A percentile compares a stretch with the other conserved stretches of the same genome.
Conservation (phyloP, 2,329 filamentous ascomycete genomes). For the Atkinsonella texensis region DNA sequence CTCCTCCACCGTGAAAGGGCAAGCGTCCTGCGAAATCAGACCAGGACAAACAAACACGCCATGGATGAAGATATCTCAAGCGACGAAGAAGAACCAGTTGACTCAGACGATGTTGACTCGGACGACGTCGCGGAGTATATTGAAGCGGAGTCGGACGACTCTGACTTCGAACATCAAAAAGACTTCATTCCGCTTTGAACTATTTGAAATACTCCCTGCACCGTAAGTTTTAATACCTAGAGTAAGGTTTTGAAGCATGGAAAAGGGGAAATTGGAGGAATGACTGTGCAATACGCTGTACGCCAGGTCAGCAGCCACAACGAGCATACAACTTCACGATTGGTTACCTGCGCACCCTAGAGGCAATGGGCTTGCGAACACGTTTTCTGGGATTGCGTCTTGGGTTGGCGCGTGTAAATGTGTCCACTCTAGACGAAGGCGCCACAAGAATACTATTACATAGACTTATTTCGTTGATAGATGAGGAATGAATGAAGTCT, state of each 20-base stretch:
- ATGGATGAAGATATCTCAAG: constrained; percentile 59
- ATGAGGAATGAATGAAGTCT: background rate
- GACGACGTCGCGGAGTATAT: constrained; percentile 60
- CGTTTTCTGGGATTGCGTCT: background rate
- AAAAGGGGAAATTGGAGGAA: background rate
- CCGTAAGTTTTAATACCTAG: constrained; percentile 1
- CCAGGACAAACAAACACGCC: constrained; percentile 37
- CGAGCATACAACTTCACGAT: background rate
- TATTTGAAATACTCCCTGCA: background rate
- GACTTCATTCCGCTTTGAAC: constrained; percentile 41
- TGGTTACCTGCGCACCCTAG: background rate
- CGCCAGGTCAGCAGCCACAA: background rate
- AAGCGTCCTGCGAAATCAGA: constrained; percentile 61
- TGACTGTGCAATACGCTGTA: background rate
- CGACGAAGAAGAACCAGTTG: constrained; percentile 60
- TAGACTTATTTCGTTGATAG: background rate
- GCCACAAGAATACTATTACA: background rate
- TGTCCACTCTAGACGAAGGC: background rate
- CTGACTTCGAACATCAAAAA: constrained; percentile 44
- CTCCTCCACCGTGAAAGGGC: constrained; percentile 81
- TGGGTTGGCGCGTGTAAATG: background rate
- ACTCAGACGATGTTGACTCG: constrained; percentile 70
- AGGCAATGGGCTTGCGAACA: background rate
- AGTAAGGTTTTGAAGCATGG: background rate
- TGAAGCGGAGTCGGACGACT: constrained; percentile 39